A percentile compares a stretch with the other conserved stretches of the same genome.
Evolutionary conservation across 352 stramenopile genomes (phyloP).

Genomic region (Phytopythium litorale): DNA sequence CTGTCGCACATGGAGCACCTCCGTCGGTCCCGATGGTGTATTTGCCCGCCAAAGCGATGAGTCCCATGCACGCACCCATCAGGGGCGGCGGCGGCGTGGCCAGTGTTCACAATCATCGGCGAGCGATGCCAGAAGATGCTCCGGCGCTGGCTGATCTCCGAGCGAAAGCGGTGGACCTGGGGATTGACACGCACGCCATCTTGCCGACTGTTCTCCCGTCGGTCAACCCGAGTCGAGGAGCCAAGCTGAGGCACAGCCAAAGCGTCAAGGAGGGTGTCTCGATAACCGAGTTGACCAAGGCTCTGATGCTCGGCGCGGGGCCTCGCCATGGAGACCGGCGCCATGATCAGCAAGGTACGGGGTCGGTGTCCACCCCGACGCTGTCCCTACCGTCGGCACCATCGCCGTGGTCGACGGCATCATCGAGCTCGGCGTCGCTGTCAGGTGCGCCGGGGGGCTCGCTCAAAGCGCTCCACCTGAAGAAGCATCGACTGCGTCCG

Average conservation of each 20-base stretch:
- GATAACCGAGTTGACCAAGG: slow-evolving; percentile 10
- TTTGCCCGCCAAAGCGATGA: slow-evolving; percentile 42
- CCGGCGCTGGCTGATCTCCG: neutral
- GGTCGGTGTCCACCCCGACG: neutral
- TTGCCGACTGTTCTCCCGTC: slow-evolving; percentile 9
- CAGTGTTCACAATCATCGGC: neutral
- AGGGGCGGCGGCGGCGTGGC: neutral
- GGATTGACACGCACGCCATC: slow-evolving; percentile 11
- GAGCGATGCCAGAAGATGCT: neutral
- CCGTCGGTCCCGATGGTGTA: slow-evolving; percentile 53
- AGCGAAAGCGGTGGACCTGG: neutral
- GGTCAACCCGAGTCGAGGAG: neutral
- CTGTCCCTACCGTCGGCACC: neutral
- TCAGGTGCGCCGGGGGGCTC: neutral
- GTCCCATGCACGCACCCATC: neutral
- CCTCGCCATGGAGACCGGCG: neutral
- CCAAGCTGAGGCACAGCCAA: neutral
- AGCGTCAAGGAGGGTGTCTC: neutral
- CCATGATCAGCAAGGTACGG: neutral
- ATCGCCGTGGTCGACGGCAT: neutral
- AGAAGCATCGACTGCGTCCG: slow-evolving; percentile 17
- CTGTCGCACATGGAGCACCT: neutral
- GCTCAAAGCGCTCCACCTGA: neutral
- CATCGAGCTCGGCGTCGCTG: neutral
- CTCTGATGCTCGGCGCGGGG: slow-evolving; percentile 6